Base-by-base conservation (phyloP, 164 flowering plant genomes). In the Cinnamomum micranthum region DNA sequence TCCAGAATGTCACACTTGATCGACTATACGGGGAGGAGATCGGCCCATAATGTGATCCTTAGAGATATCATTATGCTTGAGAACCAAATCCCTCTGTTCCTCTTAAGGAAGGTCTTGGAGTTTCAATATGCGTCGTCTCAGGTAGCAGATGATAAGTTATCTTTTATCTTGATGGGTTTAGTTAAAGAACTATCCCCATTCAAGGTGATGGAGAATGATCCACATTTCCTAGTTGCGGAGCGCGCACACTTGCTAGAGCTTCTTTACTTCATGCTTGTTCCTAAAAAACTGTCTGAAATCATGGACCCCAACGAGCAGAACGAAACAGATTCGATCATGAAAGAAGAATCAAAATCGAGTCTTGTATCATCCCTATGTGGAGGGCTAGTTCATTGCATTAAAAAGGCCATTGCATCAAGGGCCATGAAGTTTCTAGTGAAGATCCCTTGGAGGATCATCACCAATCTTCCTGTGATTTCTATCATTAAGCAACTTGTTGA, bases 31-130 rank as follows among this genome's bases (percentile, higher is more conserved):
- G n/a, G 75, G 24, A 55, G 24, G 67, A 72, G 68, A 68, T 55
- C 64, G 1, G 68, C 75, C 59, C 71, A 67, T 35, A 35, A 33
- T 4, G 58, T 71, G 22, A 73, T 73, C 35, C 68, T 73, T 20
- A 68, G 76, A 24, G 76, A 73, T 41, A 58, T 73, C 2, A 50
- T 71, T 3, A 72, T 77, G 79, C 33, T 77, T 17, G 76, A 72
- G 41, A 77, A 77, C 47, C 79, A 77, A 47, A 77, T 77, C 31
- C 79, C 79, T 1, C 60, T 77, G 5, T 77, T 77, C 11, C 25
- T 77, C 0, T 41, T 77, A 6, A 52, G 17, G 12, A 27, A 59
- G 47, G 20, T 52, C 27, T 52, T 6, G n/a, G 60, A 55, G 1
- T 55, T 55, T 15, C 60, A 20, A 15, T 15, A 20, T 20, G 60